Percentiles rank a stretch among this genome's conserved stretches.
These are phyloP conservation scores for Talaromyces piceae DNA, from an alignment of 2,329 filamentous ascomycete species.

Conservation along the genomic window DNA sequence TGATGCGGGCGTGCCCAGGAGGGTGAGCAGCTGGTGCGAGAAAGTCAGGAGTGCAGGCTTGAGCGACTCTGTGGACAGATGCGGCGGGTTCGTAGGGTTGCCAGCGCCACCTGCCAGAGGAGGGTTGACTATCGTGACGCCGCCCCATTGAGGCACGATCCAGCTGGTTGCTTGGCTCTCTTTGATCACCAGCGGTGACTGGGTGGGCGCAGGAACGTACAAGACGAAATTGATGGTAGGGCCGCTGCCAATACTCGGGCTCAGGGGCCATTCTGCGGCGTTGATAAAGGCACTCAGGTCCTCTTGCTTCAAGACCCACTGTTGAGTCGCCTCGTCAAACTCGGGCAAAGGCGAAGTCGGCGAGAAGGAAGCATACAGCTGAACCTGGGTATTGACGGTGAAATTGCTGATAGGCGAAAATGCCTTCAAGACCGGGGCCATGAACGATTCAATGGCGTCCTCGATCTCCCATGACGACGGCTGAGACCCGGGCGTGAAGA, in stretches of 20 bases:
- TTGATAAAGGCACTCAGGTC: slow-evolving; percentile 94
- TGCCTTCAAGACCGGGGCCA: slow-evolving; percentile 71
- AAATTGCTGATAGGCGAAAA: slow-evolving; percentile 85
- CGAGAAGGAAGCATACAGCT: slow-evolving; percentile 72
- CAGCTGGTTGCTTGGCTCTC: slow-evolving; percentile 64
- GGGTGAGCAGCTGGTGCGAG: slow-evolving; percentile 77
- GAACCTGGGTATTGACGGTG: slow-evolving; percentile 91
- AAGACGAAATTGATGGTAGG: slow-evolving; percentile 95
- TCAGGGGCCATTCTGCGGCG: slow-evolving; percentile 93
- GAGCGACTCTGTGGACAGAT: slow-evolving; percentile 59
- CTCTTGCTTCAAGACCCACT: slow-evolving; percentile 68
- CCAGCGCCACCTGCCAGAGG: slow-evolving; percentile 28
- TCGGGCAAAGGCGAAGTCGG: slow-evolving; percentile 53
- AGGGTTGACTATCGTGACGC: slow-evolving; percentile 61
- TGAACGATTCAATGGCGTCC: slow-evolving; percentile 67
- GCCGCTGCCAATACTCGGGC: slow-evolving; percentile 83
- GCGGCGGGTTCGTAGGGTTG: slow-evolving; percentile 31
- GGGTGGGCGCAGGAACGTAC: slow-evolving; percentile 67
- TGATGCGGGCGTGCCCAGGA: slow-evolving; percentile 75
- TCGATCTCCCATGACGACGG: slow-evolving; percentile 93
- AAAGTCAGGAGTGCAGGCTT: slow-evolving; percentile 81
- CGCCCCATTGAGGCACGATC: slow-evolving; percentile 95
- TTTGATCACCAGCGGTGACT: slow-evolving; percentile 54
- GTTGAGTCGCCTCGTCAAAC: slow-evolving; percentile 46
- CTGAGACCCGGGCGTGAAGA: slow-evolving; percentile 71